Evolutionary conservation across 2,329 filamentous ascomycete genomes (phyloP).

Genomic region (Elsinoe arachidis): DNA sequence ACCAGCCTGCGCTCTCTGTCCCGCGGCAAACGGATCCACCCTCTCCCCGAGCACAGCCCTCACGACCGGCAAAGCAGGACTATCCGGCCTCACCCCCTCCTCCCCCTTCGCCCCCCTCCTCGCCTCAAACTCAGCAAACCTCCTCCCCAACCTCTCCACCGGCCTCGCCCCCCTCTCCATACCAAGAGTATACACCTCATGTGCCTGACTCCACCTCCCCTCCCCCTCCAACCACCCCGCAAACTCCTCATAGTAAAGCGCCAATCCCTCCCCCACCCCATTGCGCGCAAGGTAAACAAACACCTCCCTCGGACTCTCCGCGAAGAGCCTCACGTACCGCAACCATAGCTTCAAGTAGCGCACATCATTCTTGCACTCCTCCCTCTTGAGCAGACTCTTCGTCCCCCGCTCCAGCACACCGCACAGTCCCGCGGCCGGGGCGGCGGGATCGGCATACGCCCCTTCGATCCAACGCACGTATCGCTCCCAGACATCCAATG

Average conservation of each 20-base stretch:
- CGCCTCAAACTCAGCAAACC: slow-evolving; percentile 80
- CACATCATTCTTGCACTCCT: slow-evolving; percentile 90
- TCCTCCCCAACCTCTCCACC: slow-evolving; percentile 69
- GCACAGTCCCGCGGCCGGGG: slow-evolving; percentile 80
- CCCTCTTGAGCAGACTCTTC: slow-evolving; percentile 72
- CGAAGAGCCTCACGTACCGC: slow-evolving; percentile 86
- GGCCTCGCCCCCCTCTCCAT: slow-evolving; percentile 83
- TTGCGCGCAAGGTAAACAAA: slow-evolving; percentile 88
- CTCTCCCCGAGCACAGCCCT: slow-evolving; percentile 79
- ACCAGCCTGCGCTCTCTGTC: slow-evolving; percentile 58
- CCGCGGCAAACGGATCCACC: slow-evolving; percentile 65
- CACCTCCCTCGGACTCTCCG: slow-evolving; percentile 83
- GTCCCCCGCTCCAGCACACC: slow-evolving; percentile 86
- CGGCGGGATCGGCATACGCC: slow-evolving; percentile 88
- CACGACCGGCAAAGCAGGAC: slow-evolving; percentile 75
- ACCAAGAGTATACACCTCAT: slow-evolving; percentile 86
- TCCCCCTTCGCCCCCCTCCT: slow-evolving; percentile 61
- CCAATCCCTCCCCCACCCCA: slow-evolving; percentile 74
- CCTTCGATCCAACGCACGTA: slow-evolving; percentile 97
- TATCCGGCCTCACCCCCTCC: slow-evolving; percentile 56
- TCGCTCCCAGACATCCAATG: slow-evolving; percentile 88
- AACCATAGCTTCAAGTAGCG: slow-evolving; percentile 91
- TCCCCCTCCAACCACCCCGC: slow-evolving; percentile 83
- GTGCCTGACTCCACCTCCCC: slow-evolving; percentile 78
- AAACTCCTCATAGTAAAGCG: slow-evolving; percentile 95